Evolutionary conservation across 768 basidiomycete species (phyloP).

Genomic region (Epithele typhae): DNA sequence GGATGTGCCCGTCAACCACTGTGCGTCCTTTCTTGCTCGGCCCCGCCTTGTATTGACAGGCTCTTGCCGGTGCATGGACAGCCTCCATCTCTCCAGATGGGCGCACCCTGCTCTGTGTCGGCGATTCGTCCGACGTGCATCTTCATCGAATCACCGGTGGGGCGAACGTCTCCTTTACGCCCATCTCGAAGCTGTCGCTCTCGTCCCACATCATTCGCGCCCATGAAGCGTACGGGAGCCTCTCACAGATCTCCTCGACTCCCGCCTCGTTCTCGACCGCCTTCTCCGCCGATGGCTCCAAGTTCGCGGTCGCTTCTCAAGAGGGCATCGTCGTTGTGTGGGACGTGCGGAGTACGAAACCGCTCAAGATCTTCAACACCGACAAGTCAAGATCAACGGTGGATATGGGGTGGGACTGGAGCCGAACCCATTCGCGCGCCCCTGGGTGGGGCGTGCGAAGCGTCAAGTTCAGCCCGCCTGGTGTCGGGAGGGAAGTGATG

Average conservation of each 20-base stretch:
- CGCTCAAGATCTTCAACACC: slow-evolving; percentile 65
- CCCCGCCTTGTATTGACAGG: slow-evolving; percentile 11
- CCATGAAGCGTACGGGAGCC: slow-evolving; percentile 10
- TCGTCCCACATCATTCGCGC: slow-evolving; percentile 41
- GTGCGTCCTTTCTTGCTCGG: slow-evolving; percentile 39
- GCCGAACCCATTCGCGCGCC: slow-evolving; percentile 43
- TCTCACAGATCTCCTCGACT: slow-evolving; percentile 25
- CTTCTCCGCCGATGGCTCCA: slow-evolving; percentile 69
- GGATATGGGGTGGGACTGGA: slow-evolving; percentile 68
- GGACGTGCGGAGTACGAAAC: slow-evolving; percentile 74
- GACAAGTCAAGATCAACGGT: slow-evolving; percentile 36
- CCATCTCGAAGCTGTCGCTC: slow-evolving; percentile 64
- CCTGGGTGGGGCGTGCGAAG: slow-evolving; percentile 84
- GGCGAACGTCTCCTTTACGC: slow-evolving; percentile 52
- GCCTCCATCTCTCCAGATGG: slow-evolving; percentile 91
- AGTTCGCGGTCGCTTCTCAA: slow-evolving; percentile 82
- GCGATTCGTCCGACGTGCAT: slow-evolving; percentile 84
- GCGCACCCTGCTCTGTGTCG: slow-evolving; percentile 80
- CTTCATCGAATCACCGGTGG: slow-evolving; percentile 76
- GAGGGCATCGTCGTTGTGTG: slow-evolving; percentile 78
- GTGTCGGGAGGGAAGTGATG: slow-evolving; percentile 68
- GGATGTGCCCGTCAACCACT: slow-evolving; percentile 77
- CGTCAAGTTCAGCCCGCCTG: slow-evolving; percentile 78
- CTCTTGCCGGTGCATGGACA: slow-evolving; percentile 25
- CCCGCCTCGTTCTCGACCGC: slow-evolving; percentile 78